Evolutionary conservation across 2,329 filamentous ascomycete species (phyloP), one percentile per base, ranked within the genome.

Genomic region (Scytalidium lignicola): DNA sequence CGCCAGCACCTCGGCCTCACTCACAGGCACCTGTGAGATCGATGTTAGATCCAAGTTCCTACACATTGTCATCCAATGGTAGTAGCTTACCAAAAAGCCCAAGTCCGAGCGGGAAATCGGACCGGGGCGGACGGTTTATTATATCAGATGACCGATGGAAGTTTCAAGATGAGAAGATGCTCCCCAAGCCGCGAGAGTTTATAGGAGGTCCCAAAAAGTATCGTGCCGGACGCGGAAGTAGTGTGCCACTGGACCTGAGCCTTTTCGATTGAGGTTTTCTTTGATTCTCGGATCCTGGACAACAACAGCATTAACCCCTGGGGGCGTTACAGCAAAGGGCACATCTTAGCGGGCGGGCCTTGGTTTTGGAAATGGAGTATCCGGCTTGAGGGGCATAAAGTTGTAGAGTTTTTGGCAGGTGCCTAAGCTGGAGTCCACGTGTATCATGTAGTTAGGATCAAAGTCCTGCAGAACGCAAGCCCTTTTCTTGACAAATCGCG

Each of bases 151-250:
- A 76, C 47, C 78, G 92, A 57, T 99, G 90, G 83, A 86, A 85
- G 55, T 99, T 96, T 64, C 86, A 92, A 59, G 80, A 85, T 43
- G 92, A 96, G 60, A 79, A 76, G 29, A 76, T 88, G 58, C 76
- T 97, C 43, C 92, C 93, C 0, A 92, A 90, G 59, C 92, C 92
- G 19, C 78, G 92, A 61, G 83, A 87, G 1, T 96, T 95, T 63
- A 70, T 75, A 1, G 86, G 86, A n/a, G 82, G 80, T 3, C 71
- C 78, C 18, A 90, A 86, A 65, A 83, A 82, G 65, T 99, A 97
- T 68, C 78, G 92, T 54, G 93, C 93, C 29, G 93, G 93, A 8
- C 80, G 92, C 64, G 92, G 90, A 26, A 96, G 90, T 70, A 96
- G 88, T 73, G 91, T 97, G 58, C 93, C 93, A 23, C 73, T 97